A percentile compares a stretch with the other conserved stretches of the same genome.
Conservation (phyloP, 176 grass and related monocot species). For the Zoysia japonica region DNA sequence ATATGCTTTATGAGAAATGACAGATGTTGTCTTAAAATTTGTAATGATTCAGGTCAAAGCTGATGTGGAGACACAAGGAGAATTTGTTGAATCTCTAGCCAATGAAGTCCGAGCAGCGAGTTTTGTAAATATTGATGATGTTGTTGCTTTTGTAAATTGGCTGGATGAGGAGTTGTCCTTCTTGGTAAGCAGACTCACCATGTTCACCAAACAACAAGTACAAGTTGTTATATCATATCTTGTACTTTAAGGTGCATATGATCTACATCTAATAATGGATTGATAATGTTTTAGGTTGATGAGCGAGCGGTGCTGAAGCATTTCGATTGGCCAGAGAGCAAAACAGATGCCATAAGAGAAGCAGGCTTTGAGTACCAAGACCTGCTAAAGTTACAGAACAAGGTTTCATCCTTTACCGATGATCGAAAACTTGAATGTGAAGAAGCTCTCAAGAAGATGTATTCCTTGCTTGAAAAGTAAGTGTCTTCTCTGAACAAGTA, state of each 20-base stretch:
- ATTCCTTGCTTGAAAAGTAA: constrained; percentile 94
- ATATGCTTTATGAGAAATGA: constrained; percentile 12
- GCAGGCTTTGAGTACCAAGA: constrained; percentile 81
- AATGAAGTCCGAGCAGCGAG: constrained; percentile 46
- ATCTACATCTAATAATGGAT: not conserved
- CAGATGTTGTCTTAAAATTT: constrained; percentile 16
- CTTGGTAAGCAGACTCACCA: constrained; percentile 56
- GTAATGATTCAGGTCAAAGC: constrained; percentile 80
- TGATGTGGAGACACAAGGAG: constrained; percentile 92
- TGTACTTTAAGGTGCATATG: not conserved
- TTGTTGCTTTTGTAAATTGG: constrained; percentile 85
- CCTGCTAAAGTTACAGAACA: constrained; percentile 70
- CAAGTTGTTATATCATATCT: not conserved
- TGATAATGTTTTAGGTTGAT: constrained; percentile 64
- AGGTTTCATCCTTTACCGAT: constrained; percentile 64
- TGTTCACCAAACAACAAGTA: not conserved
- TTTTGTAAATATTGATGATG: constrained; percentile 66
- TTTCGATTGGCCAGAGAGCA: constrained; percentile 94
- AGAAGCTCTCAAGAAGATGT: constrained; percentile 94
- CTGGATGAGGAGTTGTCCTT: constrained; percentile 96
- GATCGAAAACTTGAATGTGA: constrained; percentile 76
- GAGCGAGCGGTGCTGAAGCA: constrained; percentile 94
- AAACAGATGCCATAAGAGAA: constrained; percentile 88
- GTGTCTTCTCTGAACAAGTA: constrained; percentile 22
- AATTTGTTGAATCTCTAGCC: constrained; percentile 74